Base-by-base conservation (phyloP, 495 filamentous ascomycete genomes). In the Annulohypoxylon nitens region DNA sequence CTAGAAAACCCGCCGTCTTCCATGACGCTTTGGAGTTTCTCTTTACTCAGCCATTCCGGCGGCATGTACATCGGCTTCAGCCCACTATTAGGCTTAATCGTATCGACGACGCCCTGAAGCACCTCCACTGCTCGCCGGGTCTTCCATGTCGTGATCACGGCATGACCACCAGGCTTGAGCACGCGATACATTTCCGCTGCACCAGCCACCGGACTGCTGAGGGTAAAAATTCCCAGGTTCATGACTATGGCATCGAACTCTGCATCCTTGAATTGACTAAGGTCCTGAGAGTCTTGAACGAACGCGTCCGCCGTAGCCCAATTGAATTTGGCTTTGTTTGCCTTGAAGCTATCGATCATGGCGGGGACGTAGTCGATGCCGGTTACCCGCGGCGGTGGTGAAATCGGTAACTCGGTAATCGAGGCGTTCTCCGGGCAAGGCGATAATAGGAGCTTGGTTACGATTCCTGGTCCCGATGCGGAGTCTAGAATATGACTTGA, bases 61-160 rank as follows among this genome's bases (percentile, higher is more conserved):
- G 63, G 37, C 53, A 75, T 53, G 11, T 75, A 37, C 72, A 67
- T 58, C 6, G 54, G 57, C 25, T 70, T 61, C 11, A 57, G 41
- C 7, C 34, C 48, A 14, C 64, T 64, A 5, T 71, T 54, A 12
- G 73, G 70, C 9, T 25, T 53, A 18, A 75, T 73, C 6, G 43
- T 47, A 6, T 69, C 57, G 14, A 61, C 43, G 8, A 34, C 67
- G 9, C 58, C 63, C 11, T 64, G 65, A 60, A 78, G 37, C 0
- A 77, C n/a, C 0, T 55, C 70, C 6, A 33, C 55, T 2, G 53
- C 59, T 10, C 67, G 63, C 8, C 67, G 70, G 33, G 25, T 5
- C 45, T 79, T 82, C 79, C 75, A 83, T 1, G 78, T 78, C 16
- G 79, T 83, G 0, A 80, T 48, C 2, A 78, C 74, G 0, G 73